phyloP scores from a whole-genome alignment of 169 alveolate species.

The Toxoplasma gondii region DNA sequence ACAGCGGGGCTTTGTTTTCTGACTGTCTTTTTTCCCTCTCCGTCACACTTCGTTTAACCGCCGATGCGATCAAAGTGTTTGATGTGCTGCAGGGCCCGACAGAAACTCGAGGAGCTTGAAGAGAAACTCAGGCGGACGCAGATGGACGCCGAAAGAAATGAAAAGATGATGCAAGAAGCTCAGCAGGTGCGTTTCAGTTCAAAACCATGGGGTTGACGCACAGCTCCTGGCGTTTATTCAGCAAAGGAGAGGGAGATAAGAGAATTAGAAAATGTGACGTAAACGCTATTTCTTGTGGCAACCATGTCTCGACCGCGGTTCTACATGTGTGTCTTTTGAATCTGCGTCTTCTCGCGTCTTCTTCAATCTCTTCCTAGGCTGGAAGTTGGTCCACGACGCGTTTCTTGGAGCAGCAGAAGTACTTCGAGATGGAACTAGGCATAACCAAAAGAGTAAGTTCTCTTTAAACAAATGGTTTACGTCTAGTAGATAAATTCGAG shows the following conservation, averaged over 20 bases:
- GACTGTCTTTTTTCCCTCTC: not conserved
- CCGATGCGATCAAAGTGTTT: not conserved
- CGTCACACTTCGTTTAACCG: no score
- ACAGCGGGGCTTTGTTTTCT: not conserved
- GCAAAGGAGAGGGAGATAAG: no score
- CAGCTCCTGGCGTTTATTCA: no score
- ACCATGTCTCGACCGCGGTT: no score
- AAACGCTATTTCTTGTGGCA: no score
- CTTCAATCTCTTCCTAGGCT: not conserved
- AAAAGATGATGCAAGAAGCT: conserved; percentile 1
- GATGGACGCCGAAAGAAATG: conserved; percentile 2
- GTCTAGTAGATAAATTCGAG: not conserved
- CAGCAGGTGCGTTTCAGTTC: not conserved
- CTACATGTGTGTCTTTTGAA: no score
- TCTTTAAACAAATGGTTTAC: not conserved
- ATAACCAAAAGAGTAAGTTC: not conserved
- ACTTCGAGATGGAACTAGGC: conserved; percentile 32
- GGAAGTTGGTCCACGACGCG: conserved; percentile 14
- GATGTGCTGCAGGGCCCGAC: not conserved
- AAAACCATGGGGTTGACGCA: no score
- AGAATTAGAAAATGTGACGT: no score
- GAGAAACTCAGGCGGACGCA: not conserved
- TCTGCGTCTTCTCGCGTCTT: not conserved
- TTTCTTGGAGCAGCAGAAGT: conserved; percentile 26
- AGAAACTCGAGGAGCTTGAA: not conserved